phyloP scores from a whole-genome alignment of 306 rosid genomes.

The Ochetophila trinervis region DNA sequence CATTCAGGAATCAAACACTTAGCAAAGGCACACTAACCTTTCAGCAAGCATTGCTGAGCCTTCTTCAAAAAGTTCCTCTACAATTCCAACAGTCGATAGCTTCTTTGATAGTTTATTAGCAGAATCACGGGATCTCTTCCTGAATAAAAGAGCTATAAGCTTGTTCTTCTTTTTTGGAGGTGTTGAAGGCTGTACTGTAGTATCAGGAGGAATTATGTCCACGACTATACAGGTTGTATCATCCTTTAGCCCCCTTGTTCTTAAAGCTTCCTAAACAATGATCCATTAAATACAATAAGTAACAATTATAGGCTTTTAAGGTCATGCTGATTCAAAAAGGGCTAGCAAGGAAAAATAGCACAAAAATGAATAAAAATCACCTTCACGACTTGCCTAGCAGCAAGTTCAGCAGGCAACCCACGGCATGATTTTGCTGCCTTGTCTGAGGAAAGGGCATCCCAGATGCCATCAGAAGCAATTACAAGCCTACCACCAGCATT shows the following conservation, averaged over 20 bases:
- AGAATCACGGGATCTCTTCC: constrained; percentile 60
- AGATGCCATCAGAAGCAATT: constrained; percentile 95
- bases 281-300: constrained; percentile 5
- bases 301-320: constrained; percentile 5
- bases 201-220: constrained; percentile 84
- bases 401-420: constrained; percentile 93
- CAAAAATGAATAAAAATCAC: constrained; percentile 30
- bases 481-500: constrained; percentile 89
- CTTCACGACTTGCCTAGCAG: constrained; percentile 93
- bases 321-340: constrained; percentile 16
- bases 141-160: constrained; percentile 55
- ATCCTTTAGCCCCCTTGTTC: constrained; percentile 85
- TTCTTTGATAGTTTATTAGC: constrained; percentile 67
- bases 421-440: constrained; percentile 81
- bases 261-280: constrained; percentile 62
- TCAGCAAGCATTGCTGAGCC: constrained; percentile 99
- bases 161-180: constrained; percentile 65
- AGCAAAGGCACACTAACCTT: constrained; percentile 45
- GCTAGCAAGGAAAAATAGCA: constrained; percentile 4
- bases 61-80: constrained; percentile 93
- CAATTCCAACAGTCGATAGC: constrained; percentile 74
- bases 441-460: constrained; percentile 93
- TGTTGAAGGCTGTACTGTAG: constrained; percentile 43
- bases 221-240: constrained; percentile 93
- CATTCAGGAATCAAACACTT: not conserved